Evolutionary conservation across 495 filamentous ascomycete genomes (phyloP).

Genomic region (Penicillium cinerascens): DNA sequence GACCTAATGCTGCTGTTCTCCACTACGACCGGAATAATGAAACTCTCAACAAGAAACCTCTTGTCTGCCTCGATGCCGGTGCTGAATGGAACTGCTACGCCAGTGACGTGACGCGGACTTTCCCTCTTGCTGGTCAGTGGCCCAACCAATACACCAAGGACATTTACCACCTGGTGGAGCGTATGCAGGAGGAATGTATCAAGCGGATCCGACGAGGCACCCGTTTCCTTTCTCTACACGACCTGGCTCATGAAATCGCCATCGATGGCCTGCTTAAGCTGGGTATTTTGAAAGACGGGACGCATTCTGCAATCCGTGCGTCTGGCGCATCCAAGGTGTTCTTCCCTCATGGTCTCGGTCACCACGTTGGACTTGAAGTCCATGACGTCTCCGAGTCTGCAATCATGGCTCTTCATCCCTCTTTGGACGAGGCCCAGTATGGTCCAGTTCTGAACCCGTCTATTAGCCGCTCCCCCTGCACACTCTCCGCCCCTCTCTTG

Average conservation of each 20-base stretch:
- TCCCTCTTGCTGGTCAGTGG: constrained; percentile 66
- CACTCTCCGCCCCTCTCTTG: constrained; percentile 43
- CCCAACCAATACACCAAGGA: constrained; percentile 56
- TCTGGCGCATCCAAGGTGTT: constrained; percentile 72
- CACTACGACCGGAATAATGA: constrained; percentile 82
- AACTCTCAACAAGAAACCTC: constrained; percentile 59
- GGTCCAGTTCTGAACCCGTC: constrained; percentile 21
- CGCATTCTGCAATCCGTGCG: constrained; percentile 58
- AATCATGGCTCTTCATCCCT: constrained; percentile 36
- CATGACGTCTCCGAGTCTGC: constrained; percentile 68
- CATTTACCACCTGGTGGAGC: constrained; percentile 72
- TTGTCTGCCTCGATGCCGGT: constrained; percentile 82
- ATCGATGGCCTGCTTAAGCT: constrained; percentile 65
- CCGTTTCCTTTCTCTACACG: constrained; percentile 63
- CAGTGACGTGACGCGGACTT: constrained; percentile 84
- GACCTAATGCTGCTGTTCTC: constrained; percentile 73
- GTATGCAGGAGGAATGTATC: constrained; percentile 82
- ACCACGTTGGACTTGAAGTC: constrained; percentile 86
- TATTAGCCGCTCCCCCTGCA: constrained; percentile 25
- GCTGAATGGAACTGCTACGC: constrained; percentile 85
- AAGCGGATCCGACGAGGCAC: constrained; percentile 60
- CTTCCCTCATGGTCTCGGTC: constrained; percentile 88
- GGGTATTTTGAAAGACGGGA: constrained; percentile 58
- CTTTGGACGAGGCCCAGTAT: constrained; percentile 18
- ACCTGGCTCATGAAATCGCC: constrained; percentile 68